These are phyloP conservation scores for Malassezia equina DNA, from an alignment of 1,284 basidiomycete genomes.

Conservation along the genomic window DNA sequence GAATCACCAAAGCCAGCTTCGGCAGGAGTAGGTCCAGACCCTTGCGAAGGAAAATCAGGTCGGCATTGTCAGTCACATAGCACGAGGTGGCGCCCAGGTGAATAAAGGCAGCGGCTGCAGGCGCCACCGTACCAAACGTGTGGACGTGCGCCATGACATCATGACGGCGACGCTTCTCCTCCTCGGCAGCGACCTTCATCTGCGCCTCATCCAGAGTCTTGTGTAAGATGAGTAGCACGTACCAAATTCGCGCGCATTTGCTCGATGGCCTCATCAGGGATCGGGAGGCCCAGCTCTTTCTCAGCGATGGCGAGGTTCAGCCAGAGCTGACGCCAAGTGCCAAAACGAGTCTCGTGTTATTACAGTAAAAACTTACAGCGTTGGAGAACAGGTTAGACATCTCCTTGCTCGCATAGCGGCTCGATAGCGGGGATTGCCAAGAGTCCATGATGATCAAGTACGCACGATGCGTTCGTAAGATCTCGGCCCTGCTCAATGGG, in stretches of 20 bases:
- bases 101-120: conserved; percentile 91
- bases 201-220: conserved; percentile 76
- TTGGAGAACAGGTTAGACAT: conserved; percentile 94
- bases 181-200: conserved; percentile 79
- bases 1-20: conserved; percentile 80
- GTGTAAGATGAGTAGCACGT: not conserved
- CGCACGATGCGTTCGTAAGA: not conserved
- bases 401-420: conserved; percentile 97
- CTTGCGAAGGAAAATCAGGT: conserved; percentile 87
- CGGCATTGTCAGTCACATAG: conserved; percentile 84
- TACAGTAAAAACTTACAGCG: conserved; percentile 54
- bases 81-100: conserved; percentile 96
- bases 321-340: conserved; percentile 95
- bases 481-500: not conserved
- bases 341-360: conserved; percentile 68
- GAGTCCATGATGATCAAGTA: conserved; percentile 16
- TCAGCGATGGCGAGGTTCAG: conserved; percentile 91
- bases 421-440: conserved; percentile 45
- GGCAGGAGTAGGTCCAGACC: conserved; percentile 74
- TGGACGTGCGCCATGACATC: conserved; percentile 99
- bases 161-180: conserved; percentile 95
- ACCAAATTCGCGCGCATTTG: conserved; percentile 89
- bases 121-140: conserved; percentile 85
- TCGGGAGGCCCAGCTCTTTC: conserved; percentile 83
- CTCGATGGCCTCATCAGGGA: conserved; percentile 78